Base-by-base conservation (phyloP, 2,329 filamentous ascomycete genomes). In the Ophiocordyceps camponoti-floridani region DNA sequence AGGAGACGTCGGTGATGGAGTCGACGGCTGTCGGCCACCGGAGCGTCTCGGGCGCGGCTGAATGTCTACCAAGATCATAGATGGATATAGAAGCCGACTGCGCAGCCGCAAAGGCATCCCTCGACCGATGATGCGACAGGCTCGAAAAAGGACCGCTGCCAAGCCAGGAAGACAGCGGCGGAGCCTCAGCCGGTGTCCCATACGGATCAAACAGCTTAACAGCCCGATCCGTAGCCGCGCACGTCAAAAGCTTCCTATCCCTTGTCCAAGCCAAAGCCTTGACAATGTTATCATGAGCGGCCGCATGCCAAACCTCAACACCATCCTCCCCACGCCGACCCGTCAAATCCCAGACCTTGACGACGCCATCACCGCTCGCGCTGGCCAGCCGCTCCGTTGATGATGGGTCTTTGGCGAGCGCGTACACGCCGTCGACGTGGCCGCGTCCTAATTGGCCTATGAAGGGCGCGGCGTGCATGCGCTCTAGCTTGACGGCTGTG, bases 161-260 rank as follows among this genome's bases (percentile, higher is more conserved):
- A 11, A 94, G 75, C 72, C 86, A 96, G 16, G 86, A 93, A 31
- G 84, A 79, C 44, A 84, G 65, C 1, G 88, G 88, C n/a, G 78
- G 69, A 13, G 80, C 67, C 44, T 79, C 76, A 47, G 72, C 71
- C 18, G 75, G 62, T 8, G 80, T 80, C 58, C 82, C 79, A 60
- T 93, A 93, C 1, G 89, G 88, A 54, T 95, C 87, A 64, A 84
- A 95, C 30, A 98, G 68, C 62, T 96, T 94, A 56, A 96, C 75
- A 4, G 84, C 82, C 52, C 79, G 77, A 62, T 98, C 91, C 48
- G 78, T 80, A 7, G 84, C 80, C 6, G 84, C 87, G 58, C 88
- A 95, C 2, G 85, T 89, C 42, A 96, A 67, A 13, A 96, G 69
- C 58, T 87, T 89, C 56, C 80, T 75, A 53, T 94, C 85, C 41